Conservation (phyloP, 2,329 filamentous ascomycete species). For the Capronia epimyces region DNA sequence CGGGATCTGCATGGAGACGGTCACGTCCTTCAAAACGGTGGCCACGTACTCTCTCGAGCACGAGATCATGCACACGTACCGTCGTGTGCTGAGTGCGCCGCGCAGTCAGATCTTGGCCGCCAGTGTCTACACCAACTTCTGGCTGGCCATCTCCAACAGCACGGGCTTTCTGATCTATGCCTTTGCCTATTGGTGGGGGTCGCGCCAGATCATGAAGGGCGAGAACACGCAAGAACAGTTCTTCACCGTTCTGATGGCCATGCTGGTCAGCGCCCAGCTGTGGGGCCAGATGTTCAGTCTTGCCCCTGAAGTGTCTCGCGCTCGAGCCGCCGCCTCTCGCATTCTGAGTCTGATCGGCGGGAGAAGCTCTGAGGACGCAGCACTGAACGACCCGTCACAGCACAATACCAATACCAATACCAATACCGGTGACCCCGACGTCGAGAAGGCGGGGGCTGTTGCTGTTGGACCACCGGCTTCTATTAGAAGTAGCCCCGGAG, state of each 20-base stretch:
- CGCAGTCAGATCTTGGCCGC: constrained; percentile 47
- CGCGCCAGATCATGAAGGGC: constrained; percentile 57
- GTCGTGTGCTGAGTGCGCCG: constrained; percentile 43
- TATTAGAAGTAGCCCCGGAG: background rate
- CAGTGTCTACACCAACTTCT: constrained; percentile 44
- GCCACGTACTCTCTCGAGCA: constrained; percentile 49
- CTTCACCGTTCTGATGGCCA: constrained; percentile 43
- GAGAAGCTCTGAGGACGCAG: constrained; percentile 57
- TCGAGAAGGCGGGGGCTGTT: constrained; percentile 28
- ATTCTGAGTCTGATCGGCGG: constrained; percentile 60
- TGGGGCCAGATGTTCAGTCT: constrained; percentile 34
- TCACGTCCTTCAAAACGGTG: constrained; percentile 49
- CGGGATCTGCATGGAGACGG: constrained; percentile 49
- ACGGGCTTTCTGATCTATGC: constrained; percentile 33
- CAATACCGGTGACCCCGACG: constrained; percentile 16
- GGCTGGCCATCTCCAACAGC: constrained; percentile 43
- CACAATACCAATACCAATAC: background rate
- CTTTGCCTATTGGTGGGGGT: constrained; percentile 68
- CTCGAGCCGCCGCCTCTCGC: constrained; percentile 71
- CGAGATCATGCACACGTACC: constrained; percentile 44
- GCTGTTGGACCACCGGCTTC: constrained; percentile 26
- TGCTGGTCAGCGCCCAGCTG: constrained; percentile 36
- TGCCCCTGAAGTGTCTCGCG: constrained; percentile 65
- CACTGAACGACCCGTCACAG: background rate
- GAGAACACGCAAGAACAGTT: constrained; percentile 71